phyloP scores from a whole-genome alignment of 2,329 filamentous ascomycete species.

The Neospermospora avenae region DNA sequence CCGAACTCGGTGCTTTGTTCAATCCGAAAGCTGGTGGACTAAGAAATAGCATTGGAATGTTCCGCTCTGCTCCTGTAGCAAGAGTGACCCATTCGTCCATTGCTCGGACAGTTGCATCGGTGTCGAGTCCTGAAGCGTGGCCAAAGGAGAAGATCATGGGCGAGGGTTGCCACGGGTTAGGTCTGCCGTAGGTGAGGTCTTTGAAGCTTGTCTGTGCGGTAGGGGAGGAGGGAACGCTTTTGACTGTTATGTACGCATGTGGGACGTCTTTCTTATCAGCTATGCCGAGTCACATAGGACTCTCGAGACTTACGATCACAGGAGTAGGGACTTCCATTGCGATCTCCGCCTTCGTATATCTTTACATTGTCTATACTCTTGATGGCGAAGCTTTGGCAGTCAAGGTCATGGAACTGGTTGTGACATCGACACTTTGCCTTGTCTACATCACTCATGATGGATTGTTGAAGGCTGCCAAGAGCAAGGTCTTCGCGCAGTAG shows the following conservation, averaged over 20 bases:
- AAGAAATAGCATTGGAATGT: constrained; percentile 42
- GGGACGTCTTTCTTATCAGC: constrained; percentile 31
- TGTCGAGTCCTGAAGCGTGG: constrained; percentile 34
- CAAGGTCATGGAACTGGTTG: constrained; percentile 38
- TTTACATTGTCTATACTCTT: constrained; percentile 23
- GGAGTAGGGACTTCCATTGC: constrained; percentile 16
- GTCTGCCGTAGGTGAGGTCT: constrained; percentile 29
- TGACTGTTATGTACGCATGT: constrained; percentile 38
- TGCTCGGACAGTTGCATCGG: constrained; percentile 32
- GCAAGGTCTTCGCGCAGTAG: constrained; percentile 41
- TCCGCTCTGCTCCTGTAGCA: constrained; percentile 36
- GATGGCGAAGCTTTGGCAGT: constrained; percentile 34
- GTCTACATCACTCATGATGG: constrained; percentile 37
- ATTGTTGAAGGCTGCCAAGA: constrained; percentile 39
- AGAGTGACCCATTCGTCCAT: constrained; percentile 41
- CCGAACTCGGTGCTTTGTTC: neutral
- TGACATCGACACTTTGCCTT: constrained; percentile 38
- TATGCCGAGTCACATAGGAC: neutral
- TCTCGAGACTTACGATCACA: constrained; percentile 18
- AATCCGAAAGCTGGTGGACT: constrained; percentile 36
- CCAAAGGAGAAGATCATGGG: constrained; percentile 39
- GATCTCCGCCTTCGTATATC: constrained; percentile 16
- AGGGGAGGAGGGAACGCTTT: constrained; percentile 33
- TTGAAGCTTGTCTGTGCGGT: constrained; percentile 34
- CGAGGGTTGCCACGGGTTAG: constrained; percentile 38